Percentiles rank a stretch among this genome's conserved stretches.
phyloP scores from a whole-genome alignment of 805 yeast genomes.

The Ogataea henricii region DNA sequence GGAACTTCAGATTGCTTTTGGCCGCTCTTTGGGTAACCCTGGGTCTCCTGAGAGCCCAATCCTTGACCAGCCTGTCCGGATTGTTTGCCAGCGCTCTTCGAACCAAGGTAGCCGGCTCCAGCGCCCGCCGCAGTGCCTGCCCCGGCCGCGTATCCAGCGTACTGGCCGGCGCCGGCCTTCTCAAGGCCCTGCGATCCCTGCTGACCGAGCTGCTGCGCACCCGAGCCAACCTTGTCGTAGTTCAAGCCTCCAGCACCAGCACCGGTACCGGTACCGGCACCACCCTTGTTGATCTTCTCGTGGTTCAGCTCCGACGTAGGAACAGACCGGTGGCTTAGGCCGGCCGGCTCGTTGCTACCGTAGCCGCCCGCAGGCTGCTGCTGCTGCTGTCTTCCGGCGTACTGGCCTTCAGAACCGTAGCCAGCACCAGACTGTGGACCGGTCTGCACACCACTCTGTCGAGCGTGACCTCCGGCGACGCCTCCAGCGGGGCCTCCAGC shows the following conservation, averaged over 20 bases:
- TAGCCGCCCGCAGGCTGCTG: neutral
- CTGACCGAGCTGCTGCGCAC: conserved; percentile 7
- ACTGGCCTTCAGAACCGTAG: neutral
- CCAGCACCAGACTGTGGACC: neutral
- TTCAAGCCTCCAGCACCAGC: neutral
- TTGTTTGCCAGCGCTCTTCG: neutral
- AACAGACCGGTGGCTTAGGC: neutral
- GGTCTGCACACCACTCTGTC: too few relatives aligned
- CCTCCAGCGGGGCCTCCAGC: too few relatives aligned
- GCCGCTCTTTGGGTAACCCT: neutral
- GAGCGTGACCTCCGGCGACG: too few relatives aligned
- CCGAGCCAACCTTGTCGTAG: conserved; percentile 8
- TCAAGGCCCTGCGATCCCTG: conserved; percentile 12
- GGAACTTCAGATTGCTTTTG: neutral
- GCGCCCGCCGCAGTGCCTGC: conserved; percentile 17
- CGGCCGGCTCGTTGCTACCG: neutral
- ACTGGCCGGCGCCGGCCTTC: conserved; percentile 11
- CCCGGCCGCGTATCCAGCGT: conserved; percentile 13
- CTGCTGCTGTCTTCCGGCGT: neutral
- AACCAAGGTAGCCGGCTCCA: conserved; percentile 11
- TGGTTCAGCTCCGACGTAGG: conserved; percentile 3
- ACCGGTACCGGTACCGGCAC: neutral
- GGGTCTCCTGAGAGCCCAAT: neutral
- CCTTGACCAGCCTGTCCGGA: neutral
- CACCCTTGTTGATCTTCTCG: neutral